Evolutionary conservation across 352 stramenopile species (phyloP).

Genomic region (Pythium chondricola): DNA sequence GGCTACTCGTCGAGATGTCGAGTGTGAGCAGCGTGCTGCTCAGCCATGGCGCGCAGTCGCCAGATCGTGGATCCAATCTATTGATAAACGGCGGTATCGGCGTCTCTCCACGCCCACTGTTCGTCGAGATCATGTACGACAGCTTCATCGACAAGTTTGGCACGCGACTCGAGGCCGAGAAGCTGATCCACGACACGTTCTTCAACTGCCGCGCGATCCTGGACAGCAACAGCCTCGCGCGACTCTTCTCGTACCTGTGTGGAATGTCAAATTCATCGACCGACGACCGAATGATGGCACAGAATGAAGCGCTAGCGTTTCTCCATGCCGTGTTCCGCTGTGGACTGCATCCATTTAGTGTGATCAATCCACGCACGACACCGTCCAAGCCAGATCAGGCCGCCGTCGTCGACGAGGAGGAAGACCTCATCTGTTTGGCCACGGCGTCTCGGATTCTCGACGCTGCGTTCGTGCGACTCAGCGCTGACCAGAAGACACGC

Average conservation of each 20-base stretch:
- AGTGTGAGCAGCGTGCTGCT: slow-evolving; percentile 30
- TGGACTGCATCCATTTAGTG: slow-evolving; percentile 45
- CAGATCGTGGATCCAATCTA: not conserved
- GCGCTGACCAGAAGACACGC: slow-evolving; percentile 37
- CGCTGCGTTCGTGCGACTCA: slow-evolving; percentile 41
- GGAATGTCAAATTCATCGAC: slow-evolving; percentile 15
- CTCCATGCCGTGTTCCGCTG: slow-evolving; percentile 50
- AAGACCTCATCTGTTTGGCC: slow-evolving; percentile 32
- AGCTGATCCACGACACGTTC: slow-evolving; percentile 80
- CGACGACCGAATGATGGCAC: slow-evolving; percentile 52
- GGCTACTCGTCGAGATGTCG: slow-evolving; percentile 42
- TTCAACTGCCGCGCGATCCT: slow-evolving; percentile 58
- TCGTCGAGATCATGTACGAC: slow-evolving; percentile 76
- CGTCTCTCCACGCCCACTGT: slow-evolving; percentile 39
- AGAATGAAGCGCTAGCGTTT: slow-evolving; percentile 67
- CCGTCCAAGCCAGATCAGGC: not conserved
- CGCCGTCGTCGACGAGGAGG: not conserved
- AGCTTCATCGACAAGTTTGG: slow-evolving; percentile 66
- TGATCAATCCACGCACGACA: slow-evolving; percentile 49
- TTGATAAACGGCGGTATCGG: slow-evolving; percentile 56
- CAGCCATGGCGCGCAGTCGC: no score
- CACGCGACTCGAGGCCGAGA: slow-evolving; percentile 65
- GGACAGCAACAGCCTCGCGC: slow-evolving; percentile 30
- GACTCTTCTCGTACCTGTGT: slow-evolving; percentile 66
- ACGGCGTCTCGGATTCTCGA: slow-evolving; percentile 40